Evolutionary conservation across 2,329 filamentous ascomycete species (phyloP), one percentile per base, ranked within the genome.

Genomic region (Fusarium clavum): DNA sequence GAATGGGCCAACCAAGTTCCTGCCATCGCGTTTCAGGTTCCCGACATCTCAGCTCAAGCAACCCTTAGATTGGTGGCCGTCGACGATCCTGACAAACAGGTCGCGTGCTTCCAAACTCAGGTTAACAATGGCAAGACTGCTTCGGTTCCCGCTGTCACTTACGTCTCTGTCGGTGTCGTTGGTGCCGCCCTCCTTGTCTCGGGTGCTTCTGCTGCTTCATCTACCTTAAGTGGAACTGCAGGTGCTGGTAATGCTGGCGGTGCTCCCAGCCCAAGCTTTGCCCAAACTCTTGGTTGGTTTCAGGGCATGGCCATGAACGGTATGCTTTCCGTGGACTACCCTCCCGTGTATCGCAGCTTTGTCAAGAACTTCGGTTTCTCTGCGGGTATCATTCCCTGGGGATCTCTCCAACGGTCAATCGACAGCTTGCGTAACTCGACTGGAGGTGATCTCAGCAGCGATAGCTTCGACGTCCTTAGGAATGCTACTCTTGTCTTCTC

Each of bases 261-360:
- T 14, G 85, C 91, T 13, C 84, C 91, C 43, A 96, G 93, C 73
- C 96, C 96, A 27, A 93, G 91, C 56, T 98, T 98, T 78, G 86
- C 86, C 46, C 93, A 98, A 76, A 90, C 97, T 49, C 87, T 97
- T 72, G 90, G 91, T 67, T 97, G 93, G 88, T 97, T 98, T 80
- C 94, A 98, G 81, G 91, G 92, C 52, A 92, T 98, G 85, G 94
- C 96, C 29, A 92, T 96, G 84, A 98, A 96, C 80, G 94, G 96
- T 71, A 98, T 98, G 96, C 86, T 97, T 79, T 97, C 93, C 64
- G 94, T 97, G 74, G 88, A 91, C 74, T 94, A 97, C 73, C 96
- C 96, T 6, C 85, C 89, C 38, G 90, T 98, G 40, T 98, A 98
- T 83, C 89, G 91, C 73, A 95, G 90, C 79, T 99, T 97, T 81